A percentile compares a stretch with the other conserved stretches of the same genome.
These are phyloP conservation scores for maize (Zea mays) DNA, from an alignment of 176 grass and related monocot species.

Conservation along the genomic window Zm-B73-REFERENCE-NAM-5.0 NC_050096.1:244190501-244191000, in stretches of 20 bases:
- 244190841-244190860: neutral
- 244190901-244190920: neutral
- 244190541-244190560: slow-evolving; percentile 71
- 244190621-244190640: slow-evolving; percentile 61
- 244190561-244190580: slow-evolving; percentile 74
- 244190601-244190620: slow-evolving; percentile 55
- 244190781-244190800: slow-evolving; percentile 27
- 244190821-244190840: slow-evolving; percentile 21
- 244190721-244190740: slow-evolving; percentile 25
- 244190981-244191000: neutral
- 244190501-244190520: neutral
- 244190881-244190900: neutral
- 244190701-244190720: slow-evolving; percentile 39
- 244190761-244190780: slow-evolving; percentile 59
- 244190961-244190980: slow-evolving; percentile 28
- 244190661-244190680: slow-evolving; percentile 82
- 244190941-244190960: slow-evolving; percentile 27
- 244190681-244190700: slow-evolving; percentile 60
- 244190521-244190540: slow-evolving; percentile 52
- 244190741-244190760: slow-evolving; percentile 57
- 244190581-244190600: slow-evolving; percentile 67
- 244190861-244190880: neutral
- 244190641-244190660: slow-evolving; percentile 73
- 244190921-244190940: neutral
- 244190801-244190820: neutral